Evolutionary conservation across 768 basidiomycete species (phyloP).

Genomic region (Rickenella mellea): DNA sequence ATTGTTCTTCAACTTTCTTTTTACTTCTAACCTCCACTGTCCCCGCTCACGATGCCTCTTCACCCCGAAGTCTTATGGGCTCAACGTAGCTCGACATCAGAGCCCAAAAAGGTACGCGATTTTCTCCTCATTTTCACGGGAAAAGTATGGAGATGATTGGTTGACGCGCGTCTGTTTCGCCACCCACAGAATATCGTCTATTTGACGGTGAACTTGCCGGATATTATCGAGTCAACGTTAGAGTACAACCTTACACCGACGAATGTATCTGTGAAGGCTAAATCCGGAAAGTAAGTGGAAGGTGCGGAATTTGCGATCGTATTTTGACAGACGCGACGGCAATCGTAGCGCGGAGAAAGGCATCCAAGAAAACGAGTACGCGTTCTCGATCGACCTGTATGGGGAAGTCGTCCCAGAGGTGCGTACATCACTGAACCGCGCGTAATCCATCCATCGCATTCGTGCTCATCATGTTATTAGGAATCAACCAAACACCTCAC

Average conservation of each 20-base stretch:
- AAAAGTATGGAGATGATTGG: neutral
- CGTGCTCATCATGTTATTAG: slow-evolving; percentile 21
- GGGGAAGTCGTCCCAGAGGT: slow-evolving; percentile 74
- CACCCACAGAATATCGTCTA: slow-evolving; percentile 71
- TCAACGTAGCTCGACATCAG: slow-evolving; percentile 68
- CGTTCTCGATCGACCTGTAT: slow-evolving; percentile 69
- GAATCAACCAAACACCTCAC: slow-evolving; percentile 51
- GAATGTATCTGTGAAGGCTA: slow-evolving; percentile 54
- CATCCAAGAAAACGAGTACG: slow-evolving; percentile 53
- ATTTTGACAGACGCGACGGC: neutral
- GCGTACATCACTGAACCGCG: slow-evolving; percentile 8
- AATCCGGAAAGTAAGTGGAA: slow-evolving; percentile 46
- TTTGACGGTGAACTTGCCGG: slow-evolving; percentile 75
- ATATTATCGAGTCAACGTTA: slow-evolving; percentile 54
- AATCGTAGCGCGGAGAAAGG: slow-evolving; percentile 25
- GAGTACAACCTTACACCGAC: slow-evolving; percentile 49
- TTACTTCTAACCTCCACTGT: slow-evolving; percentile 10
- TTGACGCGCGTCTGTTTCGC: slow-evolving; percentile 2
- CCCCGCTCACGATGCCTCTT: slow-evolving; percentile 23
- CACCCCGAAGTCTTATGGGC: slow-evolving; percentile 95
- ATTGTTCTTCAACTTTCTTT: slow-evolving; percentile 4
- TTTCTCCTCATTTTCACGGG: slow-evolving; percentile 2
- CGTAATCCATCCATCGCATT: slow-evolving; percentile 2
- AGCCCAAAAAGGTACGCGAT: slow-evolving; percentile 53
- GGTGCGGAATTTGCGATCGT: neutral